These are phyloP conservation scores for Sinapis alba DNA, from an alignment of 441 rosid genomes.

Conservation along the genomic window DNA sequence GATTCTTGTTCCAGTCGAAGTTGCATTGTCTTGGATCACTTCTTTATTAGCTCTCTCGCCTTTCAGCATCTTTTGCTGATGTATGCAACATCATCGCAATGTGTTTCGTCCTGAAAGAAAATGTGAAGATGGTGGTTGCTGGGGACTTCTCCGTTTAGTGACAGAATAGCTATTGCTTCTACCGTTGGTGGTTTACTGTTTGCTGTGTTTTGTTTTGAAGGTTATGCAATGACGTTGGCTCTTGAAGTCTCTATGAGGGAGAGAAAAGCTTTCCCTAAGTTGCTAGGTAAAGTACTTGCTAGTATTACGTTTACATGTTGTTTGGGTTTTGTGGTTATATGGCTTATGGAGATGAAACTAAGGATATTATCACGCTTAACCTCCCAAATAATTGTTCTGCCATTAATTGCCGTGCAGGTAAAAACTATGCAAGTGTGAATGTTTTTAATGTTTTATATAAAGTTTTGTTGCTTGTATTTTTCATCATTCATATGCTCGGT, in stretches of 20 bases:
- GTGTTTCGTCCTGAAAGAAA: slow-evolving; percentile 75
- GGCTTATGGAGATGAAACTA: slow-evolving; percentile 87
- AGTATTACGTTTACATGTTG: slow-evolving; percentile 66
- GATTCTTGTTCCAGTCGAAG: slow-evolving; percentile 70
- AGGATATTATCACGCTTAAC: slow-evolving; percentile 78
- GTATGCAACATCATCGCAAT: slow-evolving; percentile 74
- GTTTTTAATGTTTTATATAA: not conserved
- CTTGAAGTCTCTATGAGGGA: slow-evolving; percentile 85
- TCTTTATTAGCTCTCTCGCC: slow-evolving; percentile 79
- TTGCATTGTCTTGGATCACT: slow-evolving; percentile 65
- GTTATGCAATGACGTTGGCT: slow-evolving; percentile 90
- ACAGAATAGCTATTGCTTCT: slow-evolving; percentile 65
- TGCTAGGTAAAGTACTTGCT: slow-evolving; percentile 65
- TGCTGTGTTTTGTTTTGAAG: slow-evolving; percentile 92
- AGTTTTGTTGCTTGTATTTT: not conserved
- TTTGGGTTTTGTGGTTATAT: slow-evolving; percentile 89
- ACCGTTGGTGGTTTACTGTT: slow-evolving; percentile 74
- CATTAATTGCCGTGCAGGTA: slow-evolving; percentile 80
- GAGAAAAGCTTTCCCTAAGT: slow-evolving; percentile 55
- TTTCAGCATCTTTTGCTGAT: slow-evolving; percentile 78
- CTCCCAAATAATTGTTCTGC: slow-evolving; percentile 79
- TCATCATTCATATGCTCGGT: slow-evolving; percentile 4
- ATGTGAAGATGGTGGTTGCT: slow-evolving; percentile 51
- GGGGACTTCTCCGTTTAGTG: slow-evolving; percentile 79
- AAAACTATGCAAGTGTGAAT: not conserved